Conservation (phyloP, 345 rosid genomes). For the Corchorus olitorius region DNA sequence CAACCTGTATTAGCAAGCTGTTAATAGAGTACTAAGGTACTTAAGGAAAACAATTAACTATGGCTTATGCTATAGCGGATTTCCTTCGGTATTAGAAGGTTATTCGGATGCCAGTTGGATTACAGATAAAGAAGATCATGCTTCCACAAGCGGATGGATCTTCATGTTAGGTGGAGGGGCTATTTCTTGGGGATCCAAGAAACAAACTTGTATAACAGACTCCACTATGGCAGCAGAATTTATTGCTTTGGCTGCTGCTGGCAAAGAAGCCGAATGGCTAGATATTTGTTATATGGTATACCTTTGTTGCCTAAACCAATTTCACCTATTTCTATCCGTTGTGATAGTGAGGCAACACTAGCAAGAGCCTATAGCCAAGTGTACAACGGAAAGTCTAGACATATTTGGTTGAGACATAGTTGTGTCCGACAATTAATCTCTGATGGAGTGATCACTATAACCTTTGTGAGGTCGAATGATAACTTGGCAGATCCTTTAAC, state of each 20-base stretch:
- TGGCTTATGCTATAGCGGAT: background rate
- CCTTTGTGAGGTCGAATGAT: too few relatives aligned
- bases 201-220: too few relatives aligned
- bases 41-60: too few relatives aligned
- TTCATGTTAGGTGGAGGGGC: background rate
- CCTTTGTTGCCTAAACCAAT: background rate
- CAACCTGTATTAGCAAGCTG: too few relatives aligned
- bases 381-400: too few relatives aligned
- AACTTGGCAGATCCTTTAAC: background rate
- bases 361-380: background rate
- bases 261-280: background rate
- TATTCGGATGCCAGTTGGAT: background rate
- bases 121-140: background rate
- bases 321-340: background rate
- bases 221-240: background rate
- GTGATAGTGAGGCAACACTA: background rate
- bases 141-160: background rate
- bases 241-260: background rate
- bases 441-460: too few relatives aligned
- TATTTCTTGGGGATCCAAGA: too few relatives aligned
- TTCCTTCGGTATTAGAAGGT: background rate
- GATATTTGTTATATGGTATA: background rate
- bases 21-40: too few relatives aligned
- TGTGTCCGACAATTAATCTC: too few relatives aligned
- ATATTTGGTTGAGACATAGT: too few relatives aligned